Evolutionary conservation across 139 green algal genomes (phyloP).

Genomic region (Dunaliella sp.): DNA sequence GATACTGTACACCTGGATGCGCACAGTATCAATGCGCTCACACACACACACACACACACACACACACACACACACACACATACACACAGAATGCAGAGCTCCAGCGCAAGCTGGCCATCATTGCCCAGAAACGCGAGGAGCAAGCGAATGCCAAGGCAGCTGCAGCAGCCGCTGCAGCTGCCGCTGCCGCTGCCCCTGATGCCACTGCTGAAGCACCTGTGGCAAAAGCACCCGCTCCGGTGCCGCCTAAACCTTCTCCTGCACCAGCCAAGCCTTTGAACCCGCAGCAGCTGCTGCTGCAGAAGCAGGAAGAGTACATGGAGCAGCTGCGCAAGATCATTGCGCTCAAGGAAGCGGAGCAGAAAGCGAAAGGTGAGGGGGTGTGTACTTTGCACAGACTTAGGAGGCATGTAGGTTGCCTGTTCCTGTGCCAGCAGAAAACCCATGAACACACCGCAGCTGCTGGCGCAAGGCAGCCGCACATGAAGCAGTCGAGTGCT

Average conservation of each 20-base stretch:
- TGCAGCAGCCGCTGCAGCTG: not conserved
- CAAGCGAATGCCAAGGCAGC: not conserved
- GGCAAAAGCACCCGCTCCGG: too few species aligned
- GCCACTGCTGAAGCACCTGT: not conserved
- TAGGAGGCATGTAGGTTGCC: too few species aligned
- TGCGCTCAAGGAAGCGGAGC: not conserved
- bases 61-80: not conserved
- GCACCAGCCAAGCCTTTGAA: not conserved
- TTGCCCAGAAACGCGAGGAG: conserved; percentile 10
- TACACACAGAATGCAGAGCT: not conserved
- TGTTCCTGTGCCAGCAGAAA: too few species aligned
- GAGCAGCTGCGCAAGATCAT: not conserved
- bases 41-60: not conserved
- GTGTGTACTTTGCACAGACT: too few species aligned
- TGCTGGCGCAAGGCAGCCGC: too few species aligned
- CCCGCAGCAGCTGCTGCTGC: not conserved
- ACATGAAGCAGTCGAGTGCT: too few species aligned
- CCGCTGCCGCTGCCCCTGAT: not conserved
- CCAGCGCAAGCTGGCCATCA: conserved; percentile 6
- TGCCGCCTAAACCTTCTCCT: not conserved
- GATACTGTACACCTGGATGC: too few species aligned
- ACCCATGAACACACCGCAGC: too few species aligned
- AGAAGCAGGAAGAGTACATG: conserved; percentile 12
- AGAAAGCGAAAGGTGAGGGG: not conserved
- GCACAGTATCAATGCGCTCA: too few species aligned